Evolutionary conservation across 108 stramenopile genomes (phyloP).

Genomic region (Stephanodiscus minutulus): DNA sequence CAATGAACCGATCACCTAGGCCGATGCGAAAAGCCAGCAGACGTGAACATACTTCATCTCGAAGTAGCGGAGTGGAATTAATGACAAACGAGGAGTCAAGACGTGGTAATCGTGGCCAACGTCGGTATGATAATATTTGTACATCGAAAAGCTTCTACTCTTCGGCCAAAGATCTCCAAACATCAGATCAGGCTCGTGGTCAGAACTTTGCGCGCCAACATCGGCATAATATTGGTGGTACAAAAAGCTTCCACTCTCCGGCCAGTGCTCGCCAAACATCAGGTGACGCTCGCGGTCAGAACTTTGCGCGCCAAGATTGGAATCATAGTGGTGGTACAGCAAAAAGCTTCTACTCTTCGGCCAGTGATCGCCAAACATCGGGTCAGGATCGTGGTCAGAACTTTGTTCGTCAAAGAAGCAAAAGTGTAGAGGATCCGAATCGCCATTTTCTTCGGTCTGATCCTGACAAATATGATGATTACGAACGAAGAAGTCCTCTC

Average conservation of each 20-base stretch:
- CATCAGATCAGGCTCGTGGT: conserved; percentile 1
- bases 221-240: no score
- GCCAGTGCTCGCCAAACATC: background rate
- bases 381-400: background rate
- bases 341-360: no score
- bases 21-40: no score
- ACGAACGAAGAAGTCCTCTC: background rate
- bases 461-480: background rate
- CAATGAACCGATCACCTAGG: no score
- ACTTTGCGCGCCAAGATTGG: no score
- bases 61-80: no score
- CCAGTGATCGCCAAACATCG: background rate
- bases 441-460: background rate
- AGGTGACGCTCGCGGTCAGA: background rate
- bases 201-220: background rate
- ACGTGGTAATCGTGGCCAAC: no score
- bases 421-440: background rate
- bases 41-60: no score
- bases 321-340: no score
- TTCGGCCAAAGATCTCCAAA: background rate
- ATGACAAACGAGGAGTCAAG: no score
- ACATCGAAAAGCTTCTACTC: no score
- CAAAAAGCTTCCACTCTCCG: background rate
- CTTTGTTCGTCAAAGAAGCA: conserved; percentile 2
- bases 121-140: no score